Conservation (phyloP, 768 basidiomycete genomes). For the Podaxis sp. region DNA sequence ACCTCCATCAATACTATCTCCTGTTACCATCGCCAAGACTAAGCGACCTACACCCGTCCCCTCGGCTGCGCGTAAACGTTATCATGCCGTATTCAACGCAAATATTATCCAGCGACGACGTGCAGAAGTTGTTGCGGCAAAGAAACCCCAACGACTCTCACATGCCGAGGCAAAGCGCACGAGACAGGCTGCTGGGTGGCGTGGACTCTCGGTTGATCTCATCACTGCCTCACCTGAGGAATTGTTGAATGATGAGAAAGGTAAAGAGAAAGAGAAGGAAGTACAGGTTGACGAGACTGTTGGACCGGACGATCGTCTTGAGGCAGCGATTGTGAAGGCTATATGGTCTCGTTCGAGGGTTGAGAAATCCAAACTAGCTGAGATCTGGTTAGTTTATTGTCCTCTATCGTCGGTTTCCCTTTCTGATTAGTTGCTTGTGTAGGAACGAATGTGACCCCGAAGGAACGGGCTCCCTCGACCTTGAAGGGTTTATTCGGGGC, state of each 20-base stretch:
- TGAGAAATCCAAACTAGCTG: conserved; percentile 47
- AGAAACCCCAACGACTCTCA: conserved; percentile 26
- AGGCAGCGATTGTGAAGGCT: conserved; percentile 52
- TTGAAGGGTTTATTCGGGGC: conserved; percentile 68
- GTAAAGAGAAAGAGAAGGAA: conserved; percentile 6
- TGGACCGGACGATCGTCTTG: conserved; percentile 46
- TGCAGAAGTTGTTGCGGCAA: conserved; percentile 27
- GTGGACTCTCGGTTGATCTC: conserved; percentile 33
- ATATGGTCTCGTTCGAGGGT: conserved; percentile 68
- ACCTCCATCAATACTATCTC: conserved; percentile 17
- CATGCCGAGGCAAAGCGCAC: conserved; percentile 40
- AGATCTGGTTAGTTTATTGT: conserved; percentile 59
- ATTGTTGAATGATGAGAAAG: conserved; percentile 6
- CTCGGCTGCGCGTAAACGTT: conserved; percentile 58
- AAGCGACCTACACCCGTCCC: conserved; percentile 70
- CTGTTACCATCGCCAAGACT: conserved; percentile 24
- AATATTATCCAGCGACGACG: conserved; percentile 53
- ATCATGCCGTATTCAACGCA: conserved; percentile 64
- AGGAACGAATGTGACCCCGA: conserved; percentile 74
- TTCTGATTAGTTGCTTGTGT: conserved; percentile 7
- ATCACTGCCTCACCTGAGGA: conserved; percentile 41
- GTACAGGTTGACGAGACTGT: conserved; percentile 30
- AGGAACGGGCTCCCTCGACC: conserved; percentile 55
- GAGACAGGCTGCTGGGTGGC: conserved; percentile 71
- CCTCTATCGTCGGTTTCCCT: not conserved